phyloP scores from a whole-genome alignment of 2,329 filamentous ascomycete genomes.

The Ceratocystis cubensis region DNA sequence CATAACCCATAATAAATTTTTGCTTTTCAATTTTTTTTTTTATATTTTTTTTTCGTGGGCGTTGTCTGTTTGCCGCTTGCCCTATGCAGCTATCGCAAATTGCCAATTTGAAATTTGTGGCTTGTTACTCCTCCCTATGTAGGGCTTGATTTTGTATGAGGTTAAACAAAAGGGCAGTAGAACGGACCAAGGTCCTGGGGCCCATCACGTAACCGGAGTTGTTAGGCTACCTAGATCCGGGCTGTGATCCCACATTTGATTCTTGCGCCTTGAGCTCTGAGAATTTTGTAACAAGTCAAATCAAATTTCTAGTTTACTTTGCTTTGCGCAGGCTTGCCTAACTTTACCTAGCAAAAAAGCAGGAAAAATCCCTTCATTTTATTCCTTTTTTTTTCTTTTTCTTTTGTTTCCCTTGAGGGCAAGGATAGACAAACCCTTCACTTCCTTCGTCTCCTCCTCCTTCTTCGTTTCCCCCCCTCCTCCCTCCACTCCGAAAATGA shows the following conservation, averaged over 20 bases:
- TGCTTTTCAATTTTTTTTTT: neutral
- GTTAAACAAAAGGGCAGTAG: neutral
- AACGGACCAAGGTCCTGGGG: no score
- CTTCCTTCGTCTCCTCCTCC: neutral
- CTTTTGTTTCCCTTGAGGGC: neutral
- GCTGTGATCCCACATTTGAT: no score
- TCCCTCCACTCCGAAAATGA: no score
- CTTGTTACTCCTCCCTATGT: neutral
- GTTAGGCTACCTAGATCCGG: no score
- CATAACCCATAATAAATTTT: neutral
- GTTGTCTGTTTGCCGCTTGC: neutral
- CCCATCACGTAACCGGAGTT: no score
- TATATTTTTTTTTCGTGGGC: neutral
- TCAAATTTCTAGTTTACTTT: neutral
- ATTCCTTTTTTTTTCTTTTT: neutral
- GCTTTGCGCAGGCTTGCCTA: neutral
- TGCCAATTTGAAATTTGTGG: constrained; percentile 4
- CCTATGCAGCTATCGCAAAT: constrained; percentile 3
- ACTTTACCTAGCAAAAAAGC: neutral
- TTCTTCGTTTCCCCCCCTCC: neutral
- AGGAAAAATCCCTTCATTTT: neutral
- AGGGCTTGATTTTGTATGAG: neutral
- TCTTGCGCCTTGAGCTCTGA: no score
- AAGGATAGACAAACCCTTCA: neutral
- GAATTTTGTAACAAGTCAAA: neutral